These are phyloP conservation scores for Vitellaria paradoxa DNA, from an alignment of 179 eudicot species.

Conservation along the genomic window DNA sequence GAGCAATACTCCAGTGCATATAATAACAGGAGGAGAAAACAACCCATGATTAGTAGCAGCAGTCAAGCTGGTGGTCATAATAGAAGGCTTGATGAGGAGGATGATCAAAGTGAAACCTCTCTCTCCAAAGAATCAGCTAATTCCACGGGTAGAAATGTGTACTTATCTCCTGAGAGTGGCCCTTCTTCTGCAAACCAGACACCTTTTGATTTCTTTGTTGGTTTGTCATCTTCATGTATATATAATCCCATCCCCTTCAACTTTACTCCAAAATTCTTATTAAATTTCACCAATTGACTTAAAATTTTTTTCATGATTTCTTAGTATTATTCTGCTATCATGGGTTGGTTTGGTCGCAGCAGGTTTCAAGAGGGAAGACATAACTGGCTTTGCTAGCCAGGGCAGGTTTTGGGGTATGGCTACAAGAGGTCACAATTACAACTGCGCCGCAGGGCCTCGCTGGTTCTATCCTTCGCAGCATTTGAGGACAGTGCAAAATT, in stretches of 20 bases:
- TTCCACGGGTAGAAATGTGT: background rate
- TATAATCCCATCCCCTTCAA: too few species aligned
- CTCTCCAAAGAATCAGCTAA: background rate
- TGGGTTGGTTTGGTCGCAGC: background rate
- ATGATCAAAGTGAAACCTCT: too few species aligned
- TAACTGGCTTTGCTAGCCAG: conserved; percentile 22
- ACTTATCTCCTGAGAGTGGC: background rate
- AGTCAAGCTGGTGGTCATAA: background rate
- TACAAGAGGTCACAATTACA: conserved; percentile 10
- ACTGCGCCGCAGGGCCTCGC: background rate
- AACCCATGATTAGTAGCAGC: background rate
- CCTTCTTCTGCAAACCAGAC: conserved; percentile 24
- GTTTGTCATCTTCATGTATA: background rate
- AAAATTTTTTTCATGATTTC: too few species aligned
- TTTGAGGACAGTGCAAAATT: conserved; percentile 1
- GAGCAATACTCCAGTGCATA: background rate
- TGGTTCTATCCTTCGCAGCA: too few species aligned
- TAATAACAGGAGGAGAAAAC: conserved; percentile 14
- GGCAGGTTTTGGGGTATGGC: conserved; percentile 45
- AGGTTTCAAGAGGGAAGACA: conserved; percentile 36
- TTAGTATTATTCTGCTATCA: background rate
- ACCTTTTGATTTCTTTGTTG: conserved; percentile 30
- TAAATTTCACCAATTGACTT: too few species aligned
- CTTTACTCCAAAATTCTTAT: too few species aligned
- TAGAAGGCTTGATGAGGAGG: too few species aligned